Evolutionary conservation across 1,284 basidiomycete species (phyloP).

Genomic region (Sphagnurus paluster): DNA sequence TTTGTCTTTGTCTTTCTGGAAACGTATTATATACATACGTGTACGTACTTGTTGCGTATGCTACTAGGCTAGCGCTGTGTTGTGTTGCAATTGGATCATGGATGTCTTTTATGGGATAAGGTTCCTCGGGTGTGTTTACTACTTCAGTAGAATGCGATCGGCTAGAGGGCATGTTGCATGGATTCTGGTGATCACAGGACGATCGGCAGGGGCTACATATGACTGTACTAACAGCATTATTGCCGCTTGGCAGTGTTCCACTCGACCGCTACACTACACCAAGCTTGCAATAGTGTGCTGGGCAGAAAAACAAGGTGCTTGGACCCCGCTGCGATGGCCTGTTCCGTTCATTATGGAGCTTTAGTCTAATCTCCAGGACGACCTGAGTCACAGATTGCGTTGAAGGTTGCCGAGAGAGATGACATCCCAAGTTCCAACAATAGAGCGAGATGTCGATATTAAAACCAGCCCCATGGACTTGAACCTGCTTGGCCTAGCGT

Average conservation of each 20-base stretch:
- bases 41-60: too few relatives aligned
- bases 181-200: too few relatives aligned
- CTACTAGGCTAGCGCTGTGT: too few relatives aligned
- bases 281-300: background rate
- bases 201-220: too few relatives aligned
- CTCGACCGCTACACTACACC: background rate
- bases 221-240: background rate
- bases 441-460: slow-evolving; percentile 3
- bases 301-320: slow-evolving; percentile 8
- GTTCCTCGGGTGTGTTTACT: too few relatives aligned
- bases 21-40: background rate
- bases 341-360: background rate
- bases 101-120: too few relatives aligned
- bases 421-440: slow-evolving; percentile 6
- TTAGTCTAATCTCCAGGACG: background rate
- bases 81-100: too few relatives aligned
- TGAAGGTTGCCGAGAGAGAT: too few relatives aligned
- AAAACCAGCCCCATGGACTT: slow-evolving; percentile 7
- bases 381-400: too few relatives aligned
- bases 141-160: too few relatives aligned
- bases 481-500: too few relatives aligned
- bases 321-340: slow-evolving; percentile 2
- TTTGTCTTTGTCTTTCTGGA: background rate
- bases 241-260: background rate
- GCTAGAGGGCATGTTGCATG: too few relatives aligned